These are phyloP conservation scores for Discostella stelligera DNA, from an alignment of 352 stramenopile genomes.

Conservation along the genomic window DNA sequence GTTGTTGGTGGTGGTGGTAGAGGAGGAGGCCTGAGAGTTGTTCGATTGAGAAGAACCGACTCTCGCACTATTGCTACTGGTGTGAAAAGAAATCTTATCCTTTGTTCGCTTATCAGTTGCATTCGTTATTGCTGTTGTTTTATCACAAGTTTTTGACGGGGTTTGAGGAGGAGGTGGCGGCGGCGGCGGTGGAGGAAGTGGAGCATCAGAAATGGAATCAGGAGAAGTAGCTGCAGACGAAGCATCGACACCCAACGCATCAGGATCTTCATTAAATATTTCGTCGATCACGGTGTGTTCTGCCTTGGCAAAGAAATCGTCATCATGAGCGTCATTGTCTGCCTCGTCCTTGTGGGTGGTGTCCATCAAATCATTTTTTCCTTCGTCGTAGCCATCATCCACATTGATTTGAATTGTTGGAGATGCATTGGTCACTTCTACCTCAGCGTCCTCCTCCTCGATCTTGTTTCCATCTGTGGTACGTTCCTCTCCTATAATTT, in stretches of 20 bases:
- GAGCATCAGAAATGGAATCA: neutral
- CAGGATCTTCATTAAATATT: constrained; percentile 26
- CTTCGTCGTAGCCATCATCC: constrained; percentile 1
- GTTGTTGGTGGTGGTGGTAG: neutral
- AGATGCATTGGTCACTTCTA: neutral
- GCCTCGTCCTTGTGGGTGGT: neutral
- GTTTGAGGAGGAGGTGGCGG: neutral
- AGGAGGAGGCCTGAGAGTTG: neutral
- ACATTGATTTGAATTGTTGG: neutral
- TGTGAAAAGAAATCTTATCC: constrained; percentile 11
- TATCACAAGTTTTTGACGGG: neutral
- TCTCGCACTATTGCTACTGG: neutral
- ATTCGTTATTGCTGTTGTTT: neutral
- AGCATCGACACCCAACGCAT: neutral
- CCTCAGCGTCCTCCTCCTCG: neutral
- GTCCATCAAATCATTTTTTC: neutral
- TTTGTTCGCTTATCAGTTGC: constrained; percentile 5
- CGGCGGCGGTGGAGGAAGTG: neutral
- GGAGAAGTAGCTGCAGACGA: neutral
- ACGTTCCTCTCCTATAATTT: neutral
- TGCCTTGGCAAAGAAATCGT: constrained; percentile 40
- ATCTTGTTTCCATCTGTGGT: neutral
- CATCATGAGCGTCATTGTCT: neutral
- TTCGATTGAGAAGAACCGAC: neutral
- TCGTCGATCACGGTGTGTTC: constrained; percentile 41